A percentile compares a stretch with the other conserved stretches of the same genome.
Evolutionary conservation across 768 basidiomycete species (phyloP).

Genomic region (Pleurotus cornucopiae): DNA sequence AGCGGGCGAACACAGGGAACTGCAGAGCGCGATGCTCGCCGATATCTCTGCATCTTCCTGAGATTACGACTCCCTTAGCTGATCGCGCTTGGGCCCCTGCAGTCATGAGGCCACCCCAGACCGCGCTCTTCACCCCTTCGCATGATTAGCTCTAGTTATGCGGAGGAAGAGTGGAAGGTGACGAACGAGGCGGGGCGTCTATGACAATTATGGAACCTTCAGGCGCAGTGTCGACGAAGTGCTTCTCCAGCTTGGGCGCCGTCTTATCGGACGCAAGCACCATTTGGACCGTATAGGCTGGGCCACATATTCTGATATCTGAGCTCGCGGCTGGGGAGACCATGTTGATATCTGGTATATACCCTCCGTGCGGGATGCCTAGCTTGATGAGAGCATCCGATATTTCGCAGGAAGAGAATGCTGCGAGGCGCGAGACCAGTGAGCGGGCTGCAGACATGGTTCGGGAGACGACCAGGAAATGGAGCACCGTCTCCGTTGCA

Average conservation of each 20-base stretch:
- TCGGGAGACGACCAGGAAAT: not conserved
- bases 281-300: constrained; percentile 88
- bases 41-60: constrained; percentile 82
- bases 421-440: constrained; percentile 18
- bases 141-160: constrained; percentile 15
- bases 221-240: constrained; percentile 81
- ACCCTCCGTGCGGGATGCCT: constrained; percentile 64
- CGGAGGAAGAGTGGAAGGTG: constrained; percentile 10
- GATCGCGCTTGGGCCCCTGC: constrained; percentile 74
- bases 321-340: constrained; percentile 37
- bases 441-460: not conserved
- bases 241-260: constrained; percentile 60
- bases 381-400: constrained; percentile 89
- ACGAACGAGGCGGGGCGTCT: constrained; percentile 63
- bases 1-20: constrained; percentile 82
- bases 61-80: constrained; percentile 74
- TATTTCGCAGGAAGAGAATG: constrained; percentile 74
- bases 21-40: constrained; percentile 63
- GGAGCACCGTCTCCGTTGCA: not conserved
- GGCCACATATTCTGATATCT: constrained; percentile 51
- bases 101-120: constrained; percentile 93
- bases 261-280: constrained; percentile 52
- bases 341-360: constrained; percentile 73
- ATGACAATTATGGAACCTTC: constrained; percentile 68
- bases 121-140: constrained; percentile 70